Conservation (phyloP, 2,329 filamentous ascomycete species). For the Talaromyces marneffei region DNA sequence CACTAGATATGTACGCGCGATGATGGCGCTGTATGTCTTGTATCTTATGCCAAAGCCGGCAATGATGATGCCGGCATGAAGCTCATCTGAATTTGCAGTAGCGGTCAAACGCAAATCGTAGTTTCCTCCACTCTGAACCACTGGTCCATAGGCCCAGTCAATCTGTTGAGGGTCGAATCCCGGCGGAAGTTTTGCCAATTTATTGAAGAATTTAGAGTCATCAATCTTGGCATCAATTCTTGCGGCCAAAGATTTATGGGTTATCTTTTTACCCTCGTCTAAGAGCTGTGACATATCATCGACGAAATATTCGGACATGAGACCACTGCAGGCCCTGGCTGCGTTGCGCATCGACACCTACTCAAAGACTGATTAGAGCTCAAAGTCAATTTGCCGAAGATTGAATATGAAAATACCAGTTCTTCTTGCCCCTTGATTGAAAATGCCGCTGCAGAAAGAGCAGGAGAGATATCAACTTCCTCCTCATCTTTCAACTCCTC, state of each 20-base stretch:
- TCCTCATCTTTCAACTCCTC: conserved; percentile 79
- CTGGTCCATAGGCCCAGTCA: conserved; percentile 87
- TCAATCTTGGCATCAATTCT: conserved; percentile 90
- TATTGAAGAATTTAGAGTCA: conserved; percentile 88
- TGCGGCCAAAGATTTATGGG: conserved; percentile 76
- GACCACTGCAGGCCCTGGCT: conserved; percentile 84
- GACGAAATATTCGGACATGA: conserved; percentile 95
- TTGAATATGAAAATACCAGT: conserved; percentile 48
- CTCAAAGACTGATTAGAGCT: neutral
- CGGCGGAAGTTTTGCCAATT: conserved; percentile 69
- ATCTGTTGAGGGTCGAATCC: conserved; percentile 85
- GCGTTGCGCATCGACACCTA: conserved; percentile 86
- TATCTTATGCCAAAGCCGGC: conserved; percentile 88
- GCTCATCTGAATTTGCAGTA: conserved; percentile 71
- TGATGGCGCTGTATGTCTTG: conserved; percentile 88
- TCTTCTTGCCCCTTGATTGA: conserved; percentile 94
- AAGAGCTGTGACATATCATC: conserved; percentile 97
- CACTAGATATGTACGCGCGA: conserved; percentile 90
- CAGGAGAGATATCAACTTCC: conserved; percentile 76
- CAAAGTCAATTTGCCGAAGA: neutral
- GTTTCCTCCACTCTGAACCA: conserved; percentile 90
- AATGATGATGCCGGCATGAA: conserved; percentile 91
- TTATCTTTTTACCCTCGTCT: conserved; percentile 95
- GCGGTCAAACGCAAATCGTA: conserved; percentile 81
- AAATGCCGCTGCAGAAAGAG: conserved; percentile 76